Base-by-base conservation (phyloP, 1,284 basidiomycete species). In the Veloboletus limbatus region DNA sequence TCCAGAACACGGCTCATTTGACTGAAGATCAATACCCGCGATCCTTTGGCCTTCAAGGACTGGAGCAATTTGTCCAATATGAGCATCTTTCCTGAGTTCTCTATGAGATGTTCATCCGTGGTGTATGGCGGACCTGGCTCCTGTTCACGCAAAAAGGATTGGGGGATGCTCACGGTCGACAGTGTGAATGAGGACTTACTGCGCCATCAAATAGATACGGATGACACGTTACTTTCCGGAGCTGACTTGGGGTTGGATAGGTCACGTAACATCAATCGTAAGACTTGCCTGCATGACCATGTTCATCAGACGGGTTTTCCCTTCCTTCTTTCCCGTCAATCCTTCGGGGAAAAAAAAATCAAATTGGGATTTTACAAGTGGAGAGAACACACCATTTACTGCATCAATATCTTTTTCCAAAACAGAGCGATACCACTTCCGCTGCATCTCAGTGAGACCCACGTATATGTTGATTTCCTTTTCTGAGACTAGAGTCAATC, bases 401-500 rank as follows among this genome's bases (percentile, higher is more conserved):
- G 96, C 96, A 62, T 99, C 97, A 47, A 99, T 97, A 68, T 99
- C 97, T 73, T 99, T 98, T 70, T 99, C 94, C 45, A 99, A 70
- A 5, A 99, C 89, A 28, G 88, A 92, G 32, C 91, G 84, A 68
- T 97, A 97, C 97, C 96, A 99, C 66, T 94, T 97, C 36, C 93
- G 77, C 68, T 99, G 97, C 94, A 99, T 96, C 26, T 98, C 95
- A 2, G 94, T 92, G 55, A 99, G 79, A 45, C 96, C 96, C 48
- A 99, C 91, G 55, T 99, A 99, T 47, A 99, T 92, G 65, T 99
- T 99, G 69, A 99, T 94, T 65, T 99, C 97, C 76, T 99, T 99
- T 73, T 99, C 88, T 91, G 57, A 45, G 50, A 18, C 43, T 20
- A 27, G 24, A 32, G 22, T 30, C 9, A 37, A 36, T 48, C 24